Conservation (phyloP, 2,329 filamentous ascomycete genomes). For the Penicillium vulpinum region DNA sequence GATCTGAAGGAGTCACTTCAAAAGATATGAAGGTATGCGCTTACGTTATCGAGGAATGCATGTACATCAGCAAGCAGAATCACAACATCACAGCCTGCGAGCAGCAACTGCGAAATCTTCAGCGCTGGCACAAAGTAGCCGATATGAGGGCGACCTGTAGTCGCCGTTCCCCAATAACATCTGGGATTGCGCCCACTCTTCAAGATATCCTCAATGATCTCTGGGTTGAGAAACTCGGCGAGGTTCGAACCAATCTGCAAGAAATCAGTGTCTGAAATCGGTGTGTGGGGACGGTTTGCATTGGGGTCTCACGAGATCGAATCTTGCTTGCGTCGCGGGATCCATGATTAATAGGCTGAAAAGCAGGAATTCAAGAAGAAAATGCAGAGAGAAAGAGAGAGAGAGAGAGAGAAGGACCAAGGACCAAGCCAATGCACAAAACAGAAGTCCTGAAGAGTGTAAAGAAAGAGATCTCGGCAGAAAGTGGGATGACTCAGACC, state of each 20-base stretch:
- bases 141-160: constrained; percentile 60
- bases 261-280: not conserved
- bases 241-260: constrained; percentile 70
- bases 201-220: constrained; percentile 37
- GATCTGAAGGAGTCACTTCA: no score
- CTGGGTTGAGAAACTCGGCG: constrained; percentile 77
- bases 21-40: not conserved
- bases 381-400: not conserved
- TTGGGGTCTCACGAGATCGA: not conserved
- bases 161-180: constrained; percentile 50
- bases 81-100: constrained; percentile 78
- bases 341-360: not conserved
- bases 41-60: constrained; percentile 46
- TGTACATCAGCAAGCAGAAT: constrained; percentile 71
- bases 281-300: no score
- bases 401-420: no score
- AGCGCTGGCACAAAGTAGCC: constrained; percentile 65
- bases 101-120: constrained; percentile 85
- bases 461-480: not conserved
- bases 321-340: not conserved
- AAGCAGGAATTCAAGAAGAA: not conserved
- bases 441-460: no score
- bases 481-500: no score
- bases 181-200: constrained; percentile 30
- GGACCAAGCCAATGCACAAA: no score